Percentiles rank a stretch among this genome's conserved stretches.
These are phyloP conservation scores for Mycena alexandri DNA, from an alignment of 768 basidiomycete genomes.

Conservation along the genomic window DNA sequence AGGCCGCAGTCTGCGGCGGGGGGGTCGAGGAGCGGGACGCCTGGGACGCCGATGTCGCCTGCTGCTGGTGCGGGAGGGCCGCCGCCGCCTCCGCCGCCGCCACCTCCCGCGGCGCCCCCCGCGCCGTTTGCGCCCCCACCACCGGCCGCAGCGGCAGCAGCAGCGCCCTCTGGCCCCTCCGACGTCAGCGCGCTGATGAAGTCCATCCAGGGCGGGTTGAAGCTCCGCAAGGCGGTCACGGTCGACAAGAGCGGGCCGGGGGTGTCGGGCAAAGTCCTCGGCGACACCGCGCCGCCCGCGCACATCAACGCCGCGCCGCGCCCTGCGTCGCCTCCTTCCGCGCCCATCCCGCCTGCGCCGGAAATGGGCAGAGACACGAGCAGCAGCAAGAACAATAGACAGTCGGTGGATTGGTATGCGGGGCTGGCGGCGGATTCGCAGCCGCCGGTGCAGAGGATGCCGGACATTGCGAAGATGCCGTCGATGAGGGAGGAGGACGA, in stretches of 20 bases:
- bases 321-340: slow-evolving; percentile 55
- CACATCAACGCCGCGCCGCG: slow-evolving; percentile 72
- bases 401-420: slow-evolving; percentile 93
- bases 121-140: slow-evolving; percentile 47
- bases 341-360: slow-evolving; percentile 40
- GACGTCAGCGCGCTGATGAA: slow-evolving; percentile 76
- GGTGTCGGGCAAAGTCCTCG: slow-evolving; percentile 83
- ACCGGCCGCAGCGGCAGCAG: slow-evolving; percentile 47
- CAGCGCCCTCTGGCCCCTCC: slow-evolving; percentile 54
- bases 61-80: slow-evolving; percentile 53
- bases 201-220: slow-evolving; percentile 84
- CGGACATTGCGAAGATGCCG: slow-evolving; percentile 57
- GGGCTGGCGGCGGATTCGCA: slow-evolving; percentile 84
- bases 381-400: slow-evolving; percentile 70
- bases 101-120: slow-evolving; percentile 43
- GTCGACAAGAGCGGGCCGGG: slow-evolving; percentile 83
- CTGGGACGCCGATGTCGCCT: slow-evolving; percentile 27
- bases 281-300: slow-evolving; percentile 75
- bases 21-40: slow-evolving; percentile 30
- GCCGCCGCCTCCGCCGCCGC: slow-evolving; percentile 50
- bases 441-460: slow-evolving; percentile 29
- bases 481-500: slow-evolving; percentile 74
- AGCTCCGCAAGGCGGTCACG: slow-evolving; percentile 81
- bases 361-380: slow-evolving; percentile 39
- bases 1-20: slow-evolving; percentile 68